phyloP scores from a whole-genome alignment of 73 alveolate genomes.

The Tetrahymena malaccensis region DNA sequence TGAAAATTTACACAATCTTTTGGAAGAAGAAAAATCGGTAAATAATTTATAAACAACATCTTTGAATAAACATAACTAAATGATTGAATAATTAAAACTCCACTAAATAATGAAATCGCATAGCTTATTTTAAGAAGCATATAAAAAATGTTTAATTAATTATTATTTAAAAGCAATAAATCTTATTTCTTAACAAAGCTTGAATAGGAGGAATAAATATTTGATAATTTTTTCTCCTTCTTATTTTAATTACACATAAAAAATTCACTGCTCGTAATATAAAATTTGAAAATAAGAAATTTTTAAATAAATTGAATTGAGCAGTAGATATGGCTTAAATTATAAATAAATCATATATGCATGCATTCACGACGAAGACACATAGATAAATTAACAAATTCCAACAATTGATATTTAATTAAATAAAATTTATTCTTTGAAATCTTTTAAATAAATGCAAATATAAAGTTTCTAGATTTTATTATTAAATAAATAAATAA shows the following conservation, averaged over 20 bases:
- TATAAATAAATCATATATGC: background rate
- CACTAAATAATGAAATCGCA: background rate
- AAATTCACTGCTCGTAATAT: background rate
- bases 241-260: background rate
- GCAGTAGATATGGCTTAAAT: background rate
- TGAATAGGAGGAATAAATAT: background rate
- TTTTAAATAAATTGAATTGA: background rate
- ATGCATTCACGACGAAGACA: no score
- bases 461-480: no score
- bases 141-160: background rate
- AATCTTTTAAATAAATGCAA: no score
- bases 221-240: background rate
- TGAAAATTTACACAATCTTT: background rate
- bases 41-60: background rate
- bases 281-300: background rate
- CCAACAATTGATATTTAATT: no score
- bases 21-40: background rate
- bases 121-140: background rate
- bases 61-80: background rate
- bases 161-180: background rate
- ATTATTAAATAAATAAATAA: no score
- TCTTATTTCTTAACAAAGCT: background rate
- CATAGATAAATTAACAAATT: no score
- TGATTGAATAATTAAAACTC: background rate
- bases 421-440: no score